A percentile compares a stretch with the other conserved stretches of the same genome.
Evolutionary conservation across 2,329 filamentous ascomycete species (phyloP).

Genomic region (Aspergillus proliferans): DNA sequence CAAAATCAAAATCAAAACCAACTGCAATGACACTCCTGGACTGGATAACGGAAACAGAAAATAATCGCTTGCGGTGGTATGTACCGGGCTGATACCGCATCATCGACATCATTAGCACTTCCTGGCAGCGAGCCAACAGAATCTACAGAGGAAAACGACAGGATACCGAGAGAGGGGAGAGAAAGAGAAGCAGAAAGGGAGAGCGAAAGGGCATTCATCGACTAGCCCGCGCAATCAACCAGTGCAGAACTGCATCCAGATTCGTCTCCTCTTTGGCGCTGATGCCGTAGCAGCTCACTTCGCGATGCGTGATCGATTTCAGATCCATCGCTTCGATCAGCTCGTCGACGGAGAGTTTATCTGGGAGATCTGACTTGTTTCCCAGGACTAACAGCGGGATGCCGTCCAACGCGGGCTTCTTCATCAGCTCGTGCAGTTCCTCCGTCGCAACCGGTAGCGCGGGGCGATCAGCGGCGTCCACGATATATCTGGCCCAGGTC

Average conservation of each 20-base stretch:
- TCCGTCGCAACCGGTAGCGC: conserved; percentile 80
- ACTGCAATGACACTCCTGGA: too few species aligned
- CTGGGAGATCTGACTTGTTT: conserved; percentile 93
- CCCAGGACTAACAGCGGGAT: conserved; percentile 92
- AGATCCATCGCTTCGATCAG: conserved; percentile 88
- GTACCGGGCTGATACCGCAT: too few species aligned
- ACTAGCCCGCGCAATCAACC: conserved; percentile 84
- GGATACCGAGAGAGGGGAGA: not conserved
- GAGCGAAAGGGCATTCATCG: conserved; percentile 44
- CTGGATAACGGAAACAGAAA: too few species aligned
- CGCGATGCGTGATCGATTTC: conserved; percentile 79
- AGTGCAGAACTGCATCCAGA: conserved; percentile 91
- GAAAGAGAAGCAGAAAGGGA: not conserved
- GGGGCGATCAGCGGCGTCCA: conserved; percentile 83
- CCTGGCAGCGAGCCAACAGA: too few species aligned
- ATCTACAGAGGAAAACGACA: not conserved
- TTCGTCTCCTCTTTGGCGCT: conserved; percentile 99
- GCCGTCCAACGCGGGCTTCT: conserved; percentile 74
- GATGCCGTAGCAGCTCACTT: conserved; percentile 98
- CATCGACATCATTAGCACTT: too few species aligned
- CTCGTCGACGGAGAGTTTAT: conserved; percentile 88
- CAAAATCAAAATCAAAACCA: too few species aligned
- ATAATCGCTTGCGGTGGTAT: too few species aligned
- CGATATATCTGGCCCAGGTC: conserved; percentile 63
- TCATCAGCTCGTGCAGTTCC: conserved; percentile 83